These are phyloP conservation scores for Dipodascopsis uninucleata DNA, from an alignment of 805 yeast genomes.

Conservation along the genomic window DNA sequence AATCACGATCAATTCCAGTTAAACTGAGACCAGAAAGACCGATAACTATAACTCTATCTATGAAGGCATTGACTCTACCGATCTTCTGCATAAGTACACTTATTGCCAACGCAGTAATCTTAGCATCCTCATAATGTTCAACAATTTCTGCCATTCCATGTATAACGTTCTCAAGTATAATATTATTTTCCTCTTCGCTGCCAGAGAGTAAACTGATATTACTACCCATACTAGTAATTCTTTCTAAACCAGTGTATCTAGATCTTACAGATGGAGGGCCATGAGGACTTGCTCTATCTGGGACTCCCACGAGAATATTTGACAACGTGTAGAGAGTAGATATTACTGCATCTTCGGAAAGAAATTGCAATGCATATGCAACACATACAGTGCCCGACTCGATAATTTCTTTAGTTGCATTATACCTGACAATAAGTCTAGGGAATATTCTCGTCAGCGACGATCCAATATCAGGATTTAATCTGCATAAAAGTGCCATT, in stretches of 20 bases:
- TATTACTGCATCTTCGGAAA: conserved; percentile 77
- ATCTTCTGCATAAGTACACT: conserved; percentile 80
- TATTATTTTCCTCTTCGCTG: conserved; percentile 20
- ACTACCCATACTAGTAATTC: conserved; percentile 18
- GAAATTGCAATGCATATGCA: conserved; percentile 60
- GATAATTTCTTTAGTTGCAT: conserved; percentile 48
- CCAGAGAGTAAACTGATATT: conserved; percentile 13
- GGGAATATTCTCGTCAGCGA: conserved; percentile 40
- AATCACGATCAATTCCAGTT: conserved; percentile 60
- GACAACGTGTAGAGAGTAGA: conserved; percentile 80
- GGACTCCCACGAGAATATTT: conserved; percentile 53
- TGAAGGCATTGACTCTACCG: conserved; percentile 41
- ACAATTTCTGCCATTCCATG: conserved; percentile 66
- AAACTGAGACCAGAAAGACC: conserved; percentile 65
- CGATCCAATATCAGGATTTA: conserved; percentile 33
- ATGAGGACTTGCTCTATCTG: conserved; percentile 6
- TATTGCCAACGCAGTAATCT: conserved; percentile 68
- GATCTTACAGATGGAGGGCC: background rate
- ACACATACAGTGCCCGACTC: conserved; percentile 53
- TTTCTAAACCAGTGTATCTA: conserved; percentile 7
- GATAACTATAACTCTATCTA: conserved; percentile 56
- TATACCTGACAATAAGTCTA: conserved; percentile 47
- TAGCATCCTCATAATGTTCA: conserved; percentile 56
- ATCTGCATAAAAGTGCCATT: conserved; percentile 49
- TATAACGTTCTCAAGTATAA: conserved; percentile 61